phyloP scores from a whole-genome alignment of 2,329 filamentous ascomycete genomes.

The Sarocladium oryzae region DNA sequence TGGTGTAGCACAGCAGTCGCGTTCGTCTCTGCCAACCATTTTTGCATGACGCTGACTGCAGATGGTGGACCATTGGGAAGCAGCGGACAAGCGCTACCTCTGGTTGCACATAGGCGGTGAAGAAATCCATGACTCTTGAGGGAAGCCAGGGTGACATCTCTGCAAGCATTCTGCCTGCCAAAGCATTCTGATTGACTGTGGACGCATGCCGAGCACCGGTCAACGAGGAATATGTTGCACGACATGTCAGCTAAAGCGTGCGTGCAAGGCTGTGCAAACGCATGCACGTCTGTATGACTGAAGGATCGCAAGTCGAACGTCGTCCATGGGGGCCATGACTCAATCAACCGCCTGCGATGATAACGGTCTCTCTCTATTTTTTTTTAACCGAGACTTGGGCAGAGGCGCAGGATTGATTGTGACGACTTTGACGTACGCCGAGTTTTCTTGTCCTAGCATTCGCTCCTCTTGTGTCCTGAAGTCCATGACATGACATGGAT shows the following conservation, averaged over 20 bases:
- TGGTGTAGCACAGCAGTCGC: neutral
- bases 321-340: neutral
- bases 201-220: neutral
- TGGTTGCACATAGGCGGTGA: constrained; percentile 7
- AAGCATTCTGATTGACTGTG: neutral
- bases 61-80: constrained; percentile 3
- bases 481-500: no score
- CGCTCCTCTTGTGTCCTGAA: neutral
- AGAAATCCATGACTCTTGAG: constrained; percentile 3
- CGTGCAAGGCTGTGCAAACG: constrained; percentile 3
- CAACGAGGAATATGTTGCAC: neutral
- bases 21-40: constrained; percentile 1
- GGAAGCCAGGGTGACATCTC: neutral
- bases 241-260: constrained; percentile 4
- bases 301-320: neutral
- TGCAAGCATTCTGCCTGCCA: neutral
- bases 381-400: neutral
- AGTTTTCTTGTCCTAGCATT: neutral
- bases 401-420: neutral
- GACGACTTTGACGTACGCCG: neutral
- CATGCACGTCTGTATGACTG: constrained; percentile 7
- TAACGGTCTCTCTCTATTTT: no score
- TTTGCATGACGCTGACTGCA: constrained; percentile 7
- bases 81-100: neutral
- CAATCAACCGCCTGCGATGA: no score